These are phyloP conservation scores for Fusarium sp. DNA, from an alignment of 2,329 filamentous ascomycete genomes.

Conservation along the genomic window DNA sequence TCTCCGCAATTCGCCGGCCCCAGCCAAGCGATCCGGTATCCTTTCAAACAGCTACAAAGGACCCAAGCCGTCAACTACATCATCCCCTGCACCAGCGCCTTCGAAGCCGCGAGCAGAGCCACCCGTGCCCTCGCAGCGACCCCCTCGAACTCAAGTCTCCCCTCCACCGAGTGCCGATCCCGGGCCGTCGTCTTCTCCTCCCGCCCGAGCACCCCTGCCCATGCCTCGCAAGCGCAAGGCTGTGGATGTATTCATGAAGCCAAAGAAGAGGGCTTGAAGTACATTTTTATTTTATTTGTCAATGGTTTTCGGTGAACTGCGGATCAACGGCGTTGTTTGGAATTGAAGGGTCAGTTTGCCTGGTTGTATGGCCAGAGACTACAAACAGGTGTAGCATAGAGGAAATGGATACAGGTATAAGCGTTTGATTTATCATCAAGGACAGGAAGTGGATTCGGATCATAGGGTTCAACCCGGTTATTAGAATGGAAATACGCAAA, in stretches of 20 bases:
- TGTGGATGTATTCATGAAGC: constrained; percentile 60
- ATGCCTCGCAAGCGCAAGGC: constrained; percentile 54
- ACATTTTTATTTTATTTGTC: not conserved
- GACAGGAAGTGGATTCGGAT: not conserved
- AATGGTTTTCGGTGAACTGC: not conserved
- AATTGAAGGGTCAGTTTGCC: not conserved
- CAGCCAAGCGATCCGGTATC: constrained; percentile 37
- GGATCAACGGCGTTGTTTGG: not conserved
- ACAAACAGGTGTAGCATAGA: not conserved
- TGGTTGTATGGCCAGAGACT: constrained; percentile 8
- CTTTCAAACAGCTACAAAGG: constrained; percentile 43
- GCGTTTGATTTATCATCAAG: not conserved
- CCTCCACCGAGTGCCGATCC: constrained; percentile 30
- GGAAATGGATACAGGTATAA: constrained; percentile 3
- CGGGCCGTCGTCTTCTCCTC: constrained; percentile 35
- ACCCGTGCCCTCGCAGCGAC: constrained; percentile 19
- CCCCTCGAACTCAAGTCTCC: constrained; percentile 33
- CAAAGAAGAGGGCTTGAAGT: constrained; percentile 50
- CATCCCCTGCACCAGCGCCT: constrained; percentile 14
- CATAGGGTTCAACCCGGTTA: not conserved
- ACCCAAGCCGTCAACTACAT: constrained; percentile 26
- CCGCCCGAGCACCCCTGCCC: constrained; percentile 17
- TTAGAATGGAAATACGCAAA: constrained; percentile 9
- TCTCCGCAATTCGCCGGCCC: not conserved
- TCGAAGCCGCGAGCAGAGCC: constrained; percentile 20